phyloP scores from a whole-genome alignment of 768 basidiomycete species.

The Suillus luteus region DNA sequence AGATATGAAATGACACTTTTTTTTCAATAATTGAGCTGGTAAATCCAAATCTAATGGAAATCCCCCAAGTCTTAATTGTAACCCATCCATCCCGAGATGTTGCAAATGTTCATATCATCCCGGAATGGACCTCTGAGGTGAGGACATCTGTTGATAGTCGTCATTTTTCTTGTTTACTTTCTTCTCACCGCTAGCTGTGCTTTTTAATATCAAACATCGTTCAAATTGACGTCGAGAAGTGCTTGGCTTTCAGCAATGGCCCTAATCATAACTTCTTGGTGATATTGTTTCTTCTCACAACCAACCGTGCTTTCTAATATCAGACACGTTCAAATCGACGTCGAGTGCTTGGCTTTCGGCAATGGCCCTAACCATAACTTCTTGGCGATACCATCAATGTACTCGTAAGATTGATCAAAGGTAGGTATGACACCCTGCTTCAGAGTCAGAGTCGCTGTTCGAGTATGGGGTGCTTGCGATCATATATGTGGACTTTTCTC shows the following conservation, averaged over 20 bases:
- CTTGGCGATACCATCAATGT: background rate
- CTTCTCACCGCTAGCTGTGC: background rate
- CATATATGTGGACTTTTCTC: background rate
- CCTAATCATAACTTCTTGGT: background rate
- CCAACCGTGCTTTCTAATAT: background rate
- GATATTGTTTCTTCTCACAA: background rate
- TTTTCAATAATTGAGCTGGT: background rate
- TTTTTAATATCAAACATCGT: no score
- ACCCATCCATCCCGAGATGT: background rate
- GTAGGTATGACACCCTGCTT: background rate
- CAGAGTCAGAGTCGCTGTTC: no score
- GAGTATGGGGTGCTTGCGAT: background rate
- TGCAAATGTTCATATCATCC: background rate
- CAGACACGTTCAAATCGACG: background rate
- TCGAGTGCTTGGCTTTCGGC: constrained; percentile 10
- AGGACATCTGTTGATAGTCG: background rate
- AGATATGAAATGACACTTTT: background rate
- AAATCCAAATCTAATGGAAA: background rate
- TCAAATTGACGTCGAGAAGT: background rate
- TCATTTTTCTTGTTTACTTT: background rate
- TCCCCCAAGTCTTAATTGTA: background rate
- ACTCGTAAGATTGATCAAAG: constrained; percentile 11
- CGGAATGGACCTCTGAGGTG: background rate
- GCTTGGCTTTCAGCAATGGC: background rate
- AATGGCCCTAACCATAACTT: background rate